These are phyloP conservation scores for Arxiozyma telluris DNA, from an alignment of 1,139 yeast genomes.

Conservation along the genomic window DNA sequence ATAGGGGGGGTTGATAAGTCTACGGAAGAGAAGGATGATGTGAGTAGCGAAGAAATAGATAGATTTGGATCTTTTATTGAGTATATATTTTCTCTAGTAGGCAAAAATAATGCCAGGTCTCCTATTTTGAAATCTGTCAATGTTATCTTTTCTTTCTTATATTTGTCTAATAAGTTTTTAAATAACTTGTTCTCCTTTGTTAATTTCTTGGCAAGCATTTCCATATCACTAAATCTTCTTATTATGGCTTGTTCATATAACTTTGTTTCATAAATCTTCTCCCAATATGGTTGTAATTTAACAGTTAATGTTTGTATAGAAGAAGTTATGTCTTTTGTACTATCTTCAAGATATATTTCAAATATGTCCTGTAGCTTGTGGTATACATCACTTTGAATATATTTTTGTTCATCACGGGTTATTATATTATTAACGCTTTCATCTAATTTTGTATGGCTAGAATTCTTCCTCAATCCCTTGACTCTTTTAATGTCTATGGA, in stretches of 20 bases:
- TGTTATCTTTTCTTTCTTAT: constrained; percentile 47
- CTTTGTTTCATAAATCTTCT: constrained; percentile 28
- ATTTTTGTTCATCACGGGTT: constrained; percentile 2
- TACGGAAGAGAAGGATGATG: constrained; percentile 28
- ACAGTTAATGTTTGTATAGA: neutral
- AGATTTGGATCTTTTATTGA: neutral
- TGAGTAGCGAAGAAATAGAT: constrained; percentile 21
- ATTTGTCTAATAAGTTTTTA: constrained; percentile 37
- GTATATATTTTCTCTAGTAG: constrained; percentile 42
- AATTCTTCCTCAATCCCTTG: constrained; percentile 49
- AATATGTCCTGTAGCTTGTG: constrained; percentile 14
- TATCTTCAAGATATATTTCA: constrained; percentile 13
- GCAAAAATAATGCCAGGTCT: constrained; percentile 75
- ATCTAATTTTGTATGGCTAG: constrained; percentile 23
- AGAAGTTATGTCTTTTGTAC: neutral
- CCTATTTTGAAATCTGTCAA: constrained; percentile 56
- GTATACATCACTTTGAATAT: constrained; percentile 23
- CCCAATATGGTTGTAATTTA: constrained; percentile 16
- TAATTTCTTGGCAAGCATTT: constrained; percentile 77
- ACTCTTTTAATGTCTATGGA: constrained; percentile 48
- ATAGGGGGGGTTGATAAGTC: constrained; percentile 31
- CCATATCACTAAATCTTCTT: constrained; percentile 80
- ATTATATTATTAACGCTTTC: constrained; percentile 19
- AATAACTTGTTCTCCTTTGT: constrained; percentile 62
- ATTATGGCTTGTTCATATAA: constrained; percentile 58